Evolutionary conservation across 1,284 basidiomycete species (phyloP).

Genomic region (Sporisorium sorghi): DNA sequence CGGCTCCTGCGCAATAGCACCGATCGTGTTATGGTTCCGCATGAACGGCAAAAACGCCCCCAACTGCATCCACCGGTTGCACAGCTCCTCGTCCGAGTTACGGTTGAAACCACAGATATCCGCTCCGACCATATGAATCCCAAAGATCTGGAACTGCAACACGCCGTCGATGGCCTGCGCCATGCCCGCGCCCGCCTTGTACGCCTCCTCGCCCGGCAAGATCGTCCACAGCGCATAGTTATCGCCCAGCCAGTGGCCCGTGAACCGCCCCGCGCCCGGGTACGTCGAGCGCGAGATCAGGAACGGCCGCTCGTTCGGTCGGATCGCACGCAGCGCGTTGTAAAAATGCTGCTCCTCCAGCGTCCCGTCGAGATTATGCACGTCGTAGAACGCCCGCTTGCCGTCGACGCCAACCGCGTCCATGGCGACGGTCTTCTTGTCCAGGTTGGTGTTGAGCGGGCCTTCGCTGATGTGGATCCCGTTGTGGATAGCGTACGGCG

Average conservation of each 20-base stretch:
- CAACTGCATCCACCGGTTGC: constrained; percentile 71
- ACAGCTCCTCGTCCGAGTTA: constrained; percentile 80
- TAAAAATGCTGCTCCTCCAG: constrained; percentile 43
- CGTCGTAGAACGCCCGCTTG: constrained; percentile 61
- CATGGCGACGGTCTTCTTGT: constrained; percentile 54
- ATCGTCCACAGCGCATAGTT: constrained; percentile 77
- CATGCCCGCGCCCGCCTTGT: constrained; percentile 66
- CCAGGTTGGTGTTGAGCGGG: constrained; percentile 71
- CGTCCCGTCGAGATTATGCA: constrained; percentile 63
- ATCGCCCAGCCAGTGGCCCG: constrained; percentile 73
- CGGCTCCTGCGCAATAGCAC: constrained; percentile 54
- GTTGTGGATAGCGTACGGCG: constrained; percentile 79
- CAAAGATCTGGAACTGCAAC: constrained; percentile 78
- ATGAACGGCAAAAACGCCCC: constrained; percentile 53
- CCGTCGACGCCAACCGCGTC: constrained; percentile 70
- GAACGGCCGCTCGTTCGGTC: constrained; percentile 55
- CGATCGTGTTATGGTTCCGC: constrained; percentile 55
- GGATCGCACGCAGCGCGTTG: constrained; percentile 37
- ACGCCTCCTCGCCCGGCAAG: constrained; percentile 50
- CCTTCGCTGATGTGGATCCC: constrained; percentile 71
- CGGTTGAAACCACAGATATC: constrained; percentile 62
- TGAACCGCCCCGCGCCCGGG: constrained; percentile 53
- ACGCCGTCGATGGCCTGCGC: constrained; percentile 76
- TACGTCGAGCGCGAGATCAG: constrained; percentile 56
- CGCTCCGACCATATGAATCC: constrained; percentile 53